Evolutionary conservation across 768 basidiomycete genomes (phyloP), one percentile per base, ranked within the genome.

Genomic region (Lactarius akahatsu): DNA sequence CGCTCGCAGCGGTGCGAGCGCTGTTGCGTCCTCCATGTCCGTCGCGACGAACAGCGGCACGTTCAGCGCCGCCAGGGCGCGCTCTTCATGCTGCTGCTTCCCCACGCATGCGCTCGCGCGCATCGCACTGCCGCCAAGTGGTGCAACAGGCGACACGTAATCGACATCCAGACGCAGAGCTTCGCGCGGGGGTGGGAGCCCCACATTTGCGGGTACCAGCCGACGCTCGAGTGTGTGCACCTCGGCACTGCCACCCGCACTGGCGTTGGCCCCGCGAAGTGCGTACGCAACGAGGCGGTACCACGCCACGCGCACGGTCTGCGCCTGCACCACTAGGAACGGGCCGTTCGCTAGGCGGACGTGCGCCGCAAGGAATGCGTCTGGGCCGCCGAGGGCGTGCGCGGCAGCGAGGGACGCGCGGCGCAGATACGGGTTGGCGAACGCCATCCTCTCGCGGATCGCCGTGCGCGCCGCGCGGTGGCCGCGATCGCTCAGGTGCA

Each of bases 331-430:
- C 20, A 68, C 70, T 67, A 76, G 77, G 73, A 92, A 94, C 0
- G 77, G 69, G 1, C 90, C 88, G 69, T 92, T 90, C 4, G 86
- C 86, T 8, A 91, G 71, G 8, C 92, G 85, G 2, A 93, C 73
- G 71, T 93, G 91, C 3, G 82, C 82, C 1, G 83, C 88, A 26
- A 89, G 72, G 71, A 87, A 93, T 2, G 73, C 68, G 6, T 68
- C 72, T 41, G 36, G 71, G 1, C 77, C 79, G 36, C 81, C 83
- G 20, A 88, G 74, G 2, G 34, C 71, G 68, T 9, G 71, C 71
- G 20, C 77, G 72, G 28, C 85, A 13, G 72, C 72, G 41, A 80
- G 73, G 5, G 84, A 82, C 2, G 80, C 77, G 8, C 67, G 62
- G 26, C 77, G 73, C 28, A 92, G 77, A 13, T 76, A 70, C 7